A percentile compares a stretch with the other conserved stretches of the same genome.
These are phyloP conservation scores for Eimeria praecox DNA, from an alignment of 169 alveolate genomes.

Conservation along the genomic window DNA sequence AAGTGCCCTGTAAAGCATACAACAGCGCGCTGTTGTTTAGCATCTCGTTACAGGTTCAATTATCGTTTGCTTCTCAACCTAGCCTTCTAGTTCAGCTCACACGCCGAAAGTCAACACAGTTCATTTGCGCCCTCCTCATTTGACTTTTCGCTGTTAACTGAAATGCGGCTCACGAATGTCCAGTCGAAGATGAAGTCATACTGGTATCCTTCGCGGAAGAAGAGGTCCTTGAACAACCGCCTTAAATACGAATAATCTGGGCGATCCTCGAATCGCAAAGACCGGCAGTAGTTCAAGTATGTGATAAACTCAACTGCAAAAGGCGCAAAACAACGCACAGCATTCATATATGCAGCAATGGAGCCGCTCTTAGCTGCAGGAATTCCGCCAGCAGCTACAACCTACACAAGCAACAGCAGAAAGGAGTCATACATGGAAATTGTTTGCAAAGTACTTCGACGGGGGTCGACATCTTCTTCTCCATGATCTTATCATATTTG, in stretches of 20 bases:
- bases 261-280: conserved; percentile 97
- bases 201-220: conserved; percentile 95
- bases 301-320: conserved; percentile 86
- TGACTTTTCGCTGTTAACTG: conserved; percentile 42
- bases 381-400: neutral
- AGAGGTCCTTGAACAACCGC: conserved; percentile 97
- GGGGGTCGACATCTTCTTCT: conserved; percentile 98
- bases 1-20: neutral
- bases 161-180: conserved; percentile 88
- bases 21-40: conserved; percentile 8
- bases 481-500: conserved; percentile 99
- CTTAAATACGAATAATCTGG: conserved; percentile 97
- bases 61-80: conserved; percentile 36
- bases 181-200: conserved; percentile 98
- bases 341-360: neutral
- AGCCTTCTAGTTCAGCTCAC: conserved; percentile 45
- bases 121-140: conserved; percentile 48
- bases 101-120: conserved; percentile 34
- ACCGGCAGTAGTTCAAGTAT: conserved; percentile 96
- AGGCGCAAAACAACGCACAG: neutral
- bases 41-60: neutral
- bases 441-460: conserved; percentile 98
- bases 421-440: conserved; percentile 85
- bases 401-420: neutral
- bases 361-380: neutral